Evolutionary conservation across 2,329 filamentous ascomycete species (phyloP).

Genomic region (Pseudogymnoascus verrucosus): DNA sequence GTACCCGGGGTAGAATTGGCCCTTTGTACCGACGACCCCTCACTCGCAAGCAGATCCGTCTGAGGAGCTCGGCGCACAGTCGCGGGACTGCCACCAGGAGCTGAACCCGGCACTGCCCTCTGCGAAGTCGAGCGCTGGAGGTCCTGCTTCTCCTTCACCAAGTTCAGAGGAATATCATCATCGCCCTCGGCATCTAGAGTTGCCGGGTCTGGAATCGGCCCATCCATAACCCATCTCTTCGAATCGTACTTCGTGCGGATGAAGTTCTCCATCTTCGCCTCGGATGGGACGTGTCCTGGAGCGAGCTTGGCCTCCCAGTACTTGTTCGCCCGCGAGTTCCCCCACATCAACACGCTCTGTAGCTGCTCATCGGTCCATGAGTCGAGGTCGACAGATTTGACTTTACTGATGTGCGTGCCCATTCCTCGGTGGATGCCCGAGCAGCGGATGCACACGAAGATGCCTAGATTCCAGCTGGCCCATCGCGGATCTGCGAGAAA

Average conservation of each 20-base stretch:
- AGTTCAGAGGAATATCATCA: slow-evolving; percentile 63
- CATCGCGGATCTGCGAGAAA: slow-evolving; percentile 75
- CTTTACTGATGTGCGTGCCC: slow-evolving; percentile 96
- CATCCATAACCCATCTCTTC: slow-evolving; percentile 99
- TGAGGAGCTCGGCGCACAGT: slow-evolving; percentile 39
- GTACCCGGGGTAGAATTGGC: slow-evolving; percentile 64
- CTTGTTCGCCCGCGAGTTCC: slow-evolving; percentile 93
- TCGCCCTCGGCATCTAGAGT: slow-evolving; percentile 77
- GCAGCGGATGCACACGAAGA: slow-evolving; percentile 97
- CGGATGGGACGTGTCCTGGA: slow-evolving; percentile 82
- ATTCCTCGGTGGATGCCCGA: slow-evolving; percentile 98
- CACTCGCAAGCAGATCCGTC: slow-evolving; percentile 76
- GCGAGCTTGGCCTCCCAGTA: slow-evolving; percentile 97
- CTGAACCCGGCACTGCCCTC: slow-evolving; percentile 9
- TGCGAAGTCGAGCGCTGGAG: slow-evolving; percentile 43
- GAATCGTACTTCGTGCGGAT: slow-evolving; percentile 98
- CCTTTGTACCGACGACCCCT: slow-evolving; percentile 54
- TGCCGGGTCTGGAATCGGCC: slow-evolving; percentile 84
- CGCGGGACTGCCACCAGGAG: slow-evolving; percentile 26
- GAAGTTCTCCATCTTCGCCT: slow-evolving; percentile 99
- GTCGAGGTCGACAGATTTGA: slow-evolving; percentile 97
- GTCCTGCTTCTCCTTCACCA: slow-evolving; percentile 59
- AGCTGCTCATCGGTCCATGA: slow-evolving; percentile 98
- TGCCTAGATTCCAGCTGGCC: slow-evolving; percentile 97
- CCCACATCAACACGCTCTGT: slow-evolving; percentile 89